Evolutionary conservation across 1,284 basidiomycete genomes (phyloP).

Genomic region (Ceratobasidium sp.): DNA sequence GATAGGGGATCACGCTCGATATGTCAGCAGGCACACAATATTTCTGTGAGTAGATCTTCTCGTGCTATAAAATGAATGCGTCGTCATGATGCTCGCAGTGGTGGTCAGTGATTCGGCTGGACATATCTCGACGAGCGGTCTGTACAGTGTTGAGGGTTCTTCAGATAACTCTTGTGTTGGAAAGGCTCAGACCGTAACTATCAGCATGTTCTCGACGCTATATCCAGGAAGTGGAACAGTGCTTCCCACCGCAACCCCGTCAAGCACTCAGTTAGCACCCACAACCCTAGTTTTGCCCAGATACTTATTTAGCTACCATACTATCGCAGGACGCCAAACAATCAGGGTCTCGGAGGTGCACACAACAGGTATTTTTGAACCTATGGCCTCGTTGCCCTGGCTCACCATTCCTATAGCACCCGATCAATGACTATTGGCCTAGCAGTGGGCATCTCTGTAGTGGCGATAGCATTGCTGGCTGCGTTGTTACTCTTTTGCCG

Average conservation of each 20-base stretch:
- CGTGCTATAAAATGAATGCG: not conserved
- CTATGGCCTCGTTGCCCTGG: not conserved
- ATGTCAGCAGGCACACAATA: constrained; percentile 22
- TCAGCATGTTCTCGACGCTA: constrained; percentile 26
- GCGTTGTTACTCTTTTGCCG: not conserved
- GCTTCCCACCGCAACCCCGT: not conserved
- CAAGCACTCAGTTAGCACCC: not conserved
- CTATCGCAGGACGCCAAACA: not conserved
- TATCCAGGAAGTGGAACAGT: constrained; percentile 23
- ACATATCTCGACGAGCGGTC: not conserved
- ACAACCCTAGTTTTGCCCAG: not conserved
- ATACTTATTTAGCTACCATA: not conserved
- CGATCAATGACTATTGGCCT: not conserved
- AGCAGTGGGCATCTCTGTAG: not conserved
- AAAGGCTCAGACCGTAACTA: constrained; percentile 18
- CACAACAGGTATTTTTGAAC: not conserved
- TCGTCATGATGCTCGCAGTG: not conserved
- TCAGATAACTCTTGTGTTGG: constrained; percentile 20
- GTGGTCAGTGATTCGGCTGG: constrained; percentile 7
- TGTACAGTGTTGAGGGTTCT: constrained; percentile 4
- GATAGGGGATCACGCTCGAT: constrained; percentile 8
- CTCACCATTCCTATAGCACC: not conserved
- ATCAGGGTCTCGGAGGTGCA: not conserved
- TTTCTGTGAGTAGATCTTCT: constrained; percentile 5
- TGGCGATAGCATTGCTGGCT: not conserved